Evolutionary conservation across 768 basidiomycete genomes (phyloP).

Genomic region (Serendipita sp.): DNA sequence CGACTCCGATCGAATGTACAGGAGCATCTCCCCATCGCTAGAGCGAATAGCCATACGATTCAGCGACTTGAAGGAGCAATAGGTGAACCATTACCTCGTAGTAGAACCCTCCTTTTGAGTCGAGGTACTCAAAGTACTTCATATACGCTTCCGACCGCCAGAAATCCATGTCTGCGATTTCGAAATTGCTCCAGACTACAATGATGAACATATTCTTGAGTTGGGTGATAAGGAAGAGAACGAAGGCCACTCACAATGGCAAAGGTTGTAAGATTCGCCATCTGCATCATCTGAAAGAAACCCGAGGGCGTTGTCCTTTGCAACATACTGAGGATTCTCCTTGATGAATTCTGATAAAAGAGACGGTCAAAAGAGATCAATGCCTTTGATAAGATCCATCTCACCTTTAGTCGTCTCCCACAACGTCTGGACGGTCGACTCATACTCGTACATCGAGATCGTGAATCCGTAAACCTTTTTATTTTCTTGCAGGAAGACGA

Average conservation of each 20-base stretch:
- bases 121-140: conserved; percentile 27
- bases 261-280: conserved; percentile 26
- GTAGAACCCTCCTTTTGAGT: conserved; percentile 28
- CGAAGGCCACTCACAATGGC: conserved; percentile 15
- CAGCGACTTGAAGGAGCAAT: not conserved
- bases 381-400: not conserved
- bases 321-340: conserved; percentile 23
- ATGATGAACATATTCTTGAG: too few species aligned
- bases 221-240: not conserved
- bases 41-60: not conserved
- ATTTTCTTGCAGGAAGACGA: conserved; percentile 53
- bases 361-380: conserved; percentile 1
- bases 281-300: conserved; percentile 22
- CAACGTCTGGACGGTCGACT: conserved; percentile 56
- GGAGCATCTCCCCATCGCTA: conserved; percentile 31
- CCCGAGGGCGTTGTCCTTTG: conserved; percentile 25
- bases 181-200: conserved; percentile 29
- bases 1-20: conserved; percentile 34
- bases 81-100: conserved; percentile 15
- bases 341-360: conserved; percentile 21
- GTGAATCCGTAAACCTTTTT: conserved; percentile 63
- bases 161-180: conserved; percentile 29
- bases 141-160: conserved; percentile 28
- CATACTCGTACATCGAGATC: conserved; percentile 57
- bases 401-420: conserved; percentile 56